Conservation (phyloP, 257 asterid genomes). For the Solanum dulcamara region DNA sequence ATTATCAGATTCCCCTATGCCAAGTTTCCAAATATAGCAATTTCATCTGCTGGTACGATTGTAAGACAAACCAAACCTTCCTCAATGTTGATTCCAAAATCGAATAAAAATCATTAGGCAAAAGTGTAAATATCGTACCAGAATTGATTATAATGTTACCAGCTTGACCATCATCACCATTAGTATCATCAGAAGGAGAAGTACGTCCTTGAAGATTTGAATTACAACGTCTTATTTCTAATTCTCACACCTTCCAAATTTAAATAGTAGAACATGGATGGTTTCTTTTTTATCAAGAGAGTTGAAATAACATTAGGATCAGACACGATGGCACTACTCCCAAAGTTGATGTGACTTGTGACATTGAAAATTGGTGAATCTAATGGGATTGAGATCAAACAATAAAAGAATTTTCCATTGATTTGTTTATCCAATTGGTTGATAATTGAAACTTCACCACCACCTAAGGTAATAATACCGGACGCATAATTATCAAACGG, state of each 20-base stretch:
- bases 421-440: neutral
- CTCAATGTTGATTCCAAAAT: neutral
- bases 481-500: neutral
- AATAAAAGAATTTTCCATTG: slow-evolving; percentile 11
- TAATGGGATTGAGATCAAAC: neutral
- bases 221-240: neutral
- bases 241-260: neutral
- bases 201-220: neutral
- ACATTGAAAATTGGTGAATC: neutral
- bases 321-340: neutral
- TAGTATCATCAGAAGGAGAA: neutral
- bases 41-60: neutral
- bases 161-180: neutral
- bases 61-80: neutral
- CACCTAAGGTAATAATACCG: slow-evolving; percentile 7
- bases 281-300: neutral
- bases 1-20: slow-evolving; percentile 18
- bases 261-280: neutral
- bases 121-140: slow-evolving; percentile 24
- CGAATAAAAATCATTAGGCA: neutral
- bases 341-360: neutral
- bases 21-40: slow-evolving; percentile 36
- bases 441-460: neutral
- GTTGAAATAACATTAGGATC: neutral
- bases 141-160: slow-evolving; percentile 38